These are phyloP conservation scores for Geotrichum carabidarum DNA, from an alignment of 1,139 yeast species.

Conservation along the genomic window DNA sequence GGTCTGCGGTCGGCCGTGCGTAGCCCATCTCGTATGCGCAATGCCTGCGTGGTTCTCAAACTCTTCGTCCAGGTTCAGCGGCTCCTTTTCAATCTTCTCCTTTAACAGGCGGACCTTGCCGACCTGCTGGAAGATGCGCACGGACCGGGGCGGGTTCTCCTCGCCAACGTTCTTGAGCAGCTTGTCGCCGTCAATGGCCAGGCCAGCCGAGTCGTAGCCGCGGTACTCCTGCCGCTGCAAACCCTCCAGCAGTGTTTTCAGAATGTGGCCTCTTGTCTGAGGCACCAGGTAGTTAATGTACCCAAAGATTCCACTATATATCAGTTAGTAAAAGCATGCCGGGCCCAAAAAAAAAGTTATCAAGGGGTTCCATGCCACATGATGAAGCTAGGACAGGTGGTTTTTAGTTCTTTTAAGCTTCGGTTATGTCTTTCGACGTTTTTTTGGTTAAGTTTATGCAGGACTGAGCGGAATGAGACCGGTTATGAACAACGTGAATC, in stretches of 20 bases:
- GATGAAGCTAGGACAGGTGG: not conserved
- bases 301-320: constrained; percentile 85
- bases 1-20: constrained; percentile 90
- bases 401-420: not conserved
- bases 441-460: not conserved
- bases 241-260: constrained; percentile 85
- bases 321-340: not conserved
- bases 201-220: constrained; percentile 96
- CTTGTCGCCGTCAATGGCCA: constrained; percentile 89
- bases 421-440: not conserved
- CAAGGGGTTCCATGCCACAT: not conserved
- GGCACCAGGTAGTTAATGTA: constrained; percentile 94
- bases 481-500: too few relatives aligned
- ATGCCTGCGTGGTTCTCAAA: constrained; percentile 90
- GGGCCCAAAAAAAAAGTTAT: not conserved
- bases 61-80: constrained; percentile 48
- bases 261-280: constrained; percentile 84
- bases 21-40: constrained; percentile 99
- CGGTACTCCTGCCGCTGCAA: constrained; percentile 91
- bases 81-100: constrained; percentile 52
- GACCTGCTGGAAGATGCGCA: constrained; percentile 70
- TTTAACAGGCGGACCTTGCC: constrained; percentile 87
- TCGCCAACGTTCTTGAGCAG: constrained; percentile 21
- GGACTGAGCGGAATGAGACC: not conserved
- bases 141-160: constrained; percentile 36